Percentiles rank a stretch among this genome's conserved stretches.
Conservation (phyloP, 2,329 filamentous ascomycete genomes). For the Neurospora sp. region DNA sequence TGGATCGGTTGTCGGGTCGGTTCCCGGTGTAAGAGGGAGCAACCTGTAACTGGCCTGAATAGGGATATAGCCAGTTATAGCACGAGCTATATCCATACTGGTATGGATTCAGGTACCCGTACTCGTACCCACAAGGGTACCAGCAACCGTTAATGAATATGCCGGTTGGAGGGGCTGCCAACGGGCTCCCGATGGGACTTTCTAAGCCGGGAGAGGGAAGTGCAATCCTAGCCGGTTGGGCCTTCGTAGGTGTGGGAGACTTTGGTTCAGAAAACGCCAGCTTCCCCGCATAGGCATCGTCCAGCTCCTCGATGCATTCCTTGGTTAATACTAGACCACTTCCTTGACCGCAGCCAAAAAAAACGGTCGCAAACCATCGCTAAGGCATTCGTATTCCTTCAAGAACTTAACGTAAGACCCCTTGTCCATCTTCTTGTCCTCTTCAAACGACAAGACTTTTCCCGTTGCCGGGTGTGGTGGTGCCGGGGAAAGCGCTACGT, state of each 20-base stretch:
- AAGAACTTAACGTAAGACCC: background rate
- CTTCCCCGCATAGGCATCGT: background rate
- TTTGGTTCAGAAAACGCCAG: too few species aligned
- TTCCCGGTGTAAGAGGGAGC: background rate
- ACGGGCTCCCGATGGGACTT: background rate
- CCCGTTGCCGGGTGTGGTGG: background rate
- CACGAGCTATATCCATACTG: background rate
- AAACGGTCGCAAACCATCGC: too few species aligned
- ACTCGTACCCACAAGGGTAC: background rate
- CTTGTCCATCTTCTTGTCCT: background rate
- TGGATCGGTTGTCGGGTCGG: too few species aligned
- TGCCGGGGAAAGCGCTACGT: background rate
- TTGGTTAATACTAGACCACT: too few species aligned
- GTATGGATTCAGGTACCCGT: background rate
- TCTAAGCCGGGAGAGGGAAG: background rate
- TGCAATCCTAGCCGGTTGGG: background rate
- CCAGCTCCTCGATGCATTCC: background rate
- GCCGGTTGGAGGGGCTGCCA: too few species aligned
- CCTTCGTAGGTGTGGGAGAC: background rate
- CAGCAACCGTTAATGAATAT: background rate
- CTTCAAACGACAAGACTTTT: background rate
- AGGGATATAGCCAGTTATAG: background rate
- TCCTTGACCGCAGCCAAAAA: too few species aligned
- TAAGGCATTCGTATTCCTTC: background rate
- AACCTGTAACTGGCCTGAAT: background rate